Conservation (phyloP, 495 filamentous ascomycete genomes). For the Lasiosphaeria miniovina region DNA sequence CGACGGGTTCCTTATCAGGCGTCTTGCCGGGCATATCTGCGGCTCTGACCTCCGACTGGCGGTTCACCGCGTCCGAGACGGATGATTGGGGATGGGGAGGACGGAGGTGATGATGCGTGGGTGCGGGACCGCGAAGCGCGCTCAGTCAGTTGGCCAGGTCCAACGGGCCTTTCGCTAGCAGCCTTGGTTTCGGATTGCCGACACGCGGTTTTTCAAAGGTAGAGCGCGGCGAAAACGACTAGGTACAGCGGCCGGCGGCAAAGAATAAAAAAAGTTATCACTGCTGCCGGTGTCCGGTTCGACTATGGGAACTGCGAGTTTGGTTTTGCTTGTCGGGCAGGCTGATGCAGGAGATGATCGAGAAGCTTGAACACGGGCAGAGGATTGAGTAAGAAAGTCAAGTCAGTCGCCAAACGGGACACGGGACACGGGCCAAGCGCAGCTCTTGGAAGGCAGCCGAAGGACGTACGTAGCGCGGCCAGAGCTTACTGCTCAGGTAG, state of each 20-base stretch:
- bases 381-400: slow-evolving; percentile 22
- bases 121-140: slow-evolving; percentile 33
- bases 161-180: slow-evolving; percentile 5
- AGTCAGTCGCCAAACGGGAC: slow-evolving; percentile 25
- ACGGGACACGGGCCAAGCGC: slow-evolving; percentile 22
- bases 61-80: slow-evolving; percentile 9
- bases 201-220: not conserved
- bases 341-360: slow-evolving; percentile 27
- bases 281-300: not conserved
- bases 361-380: slow-evolving; percentile 23
- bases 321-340: slow-evolving; percentile 5
- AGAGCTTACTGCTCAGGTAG: not conserved
- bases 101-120: slow-evolving; percentile 19
- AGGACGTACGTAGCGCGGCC: slow-evolving; percentile 13
- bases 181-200: not conserved
- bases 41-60: slow-evolving; percentile 12
- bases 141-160: slow-evolving; percentile 18
- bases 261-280: not conserved
- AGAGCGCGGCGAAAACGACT: slow-evolving; percentile 3
- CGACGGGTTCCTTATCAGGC: slow-evolving; percentile 67
- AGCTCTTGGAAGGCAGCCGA: slow-evolving; percentile 20
- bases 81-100: slow-evolving; percentile 22
- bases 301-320: not conserved
- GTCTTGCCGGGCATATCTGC: slow-evolving; percentile 60
- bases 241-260: not conserved